A percentile compares a stretch with the other conserved stretches of the same genome.
These are phyloP conservation scores for Plasmopara viticola DNA, from an alignment of 352 stramenopile species.

Conservation along the genomic window DNA sequence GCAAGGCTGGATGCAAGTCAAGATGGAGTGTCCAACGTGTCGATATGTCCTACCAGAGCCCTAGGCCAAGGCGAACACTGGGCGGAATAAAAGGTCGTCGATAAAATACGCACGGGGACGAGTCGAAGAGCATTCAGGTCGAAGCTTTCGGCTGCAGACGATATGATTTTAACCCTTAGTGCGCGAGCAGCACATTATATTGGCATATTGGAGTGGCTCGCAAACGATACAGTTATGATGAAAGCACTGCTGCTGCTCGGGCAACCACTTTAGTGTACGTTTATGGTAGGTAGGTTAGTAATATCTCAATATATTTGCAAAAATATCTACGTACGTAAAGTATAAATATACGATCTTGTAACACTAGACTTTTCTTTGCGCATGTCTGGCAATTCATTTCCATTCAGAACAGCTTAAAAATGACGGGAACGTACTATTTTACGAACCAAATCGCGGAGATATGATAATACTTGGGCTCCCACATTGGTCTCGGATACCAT, in stretches of 20 bases:
- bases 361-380: too few species aligned
- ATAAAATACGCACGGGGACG: background rate
- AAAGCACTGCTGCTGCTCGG: background rate
- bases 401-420: slow-evolving; percentile 50
- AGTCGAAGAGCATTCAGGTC: background rate
- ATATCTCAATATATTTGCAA: background rate
- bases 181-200: background rate
- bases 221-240: background rate
- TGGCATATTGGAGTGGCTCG: background rate
- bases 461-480: slow-evolving; percentile 37
- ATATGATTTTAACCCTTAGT: background rate
- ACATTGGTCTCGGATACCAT: slow-evolving; percentile 46
- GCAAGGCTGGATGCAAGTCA: slow-evolving; percentile 96
- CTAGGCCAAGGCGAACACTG: slow-evolving; percentile 20
- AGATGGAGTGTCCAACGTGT: slow-evolving; percentile 96
- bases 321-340: too few species aligned
- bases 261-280: background rate
- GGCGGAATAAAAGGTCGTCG: background rate
- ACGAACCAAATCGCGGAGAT: slow-evolving; percentile 34
- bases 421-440: slow-evolving; percentile 54
- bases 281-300: background rate
- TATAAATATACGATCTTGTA: too few species aligned
- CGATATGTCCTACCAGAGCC: slow-evolving; percentile 84
- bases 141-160: background rate
- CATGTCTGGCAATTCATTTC: slow-evolving; percentile 42